Evolutionary conservation across 2,329 filamentous ascomycete species (phyloP), one percentile per base, ranked within the genome.

Genomic region (Pseudocercospora vitis): DNA sequence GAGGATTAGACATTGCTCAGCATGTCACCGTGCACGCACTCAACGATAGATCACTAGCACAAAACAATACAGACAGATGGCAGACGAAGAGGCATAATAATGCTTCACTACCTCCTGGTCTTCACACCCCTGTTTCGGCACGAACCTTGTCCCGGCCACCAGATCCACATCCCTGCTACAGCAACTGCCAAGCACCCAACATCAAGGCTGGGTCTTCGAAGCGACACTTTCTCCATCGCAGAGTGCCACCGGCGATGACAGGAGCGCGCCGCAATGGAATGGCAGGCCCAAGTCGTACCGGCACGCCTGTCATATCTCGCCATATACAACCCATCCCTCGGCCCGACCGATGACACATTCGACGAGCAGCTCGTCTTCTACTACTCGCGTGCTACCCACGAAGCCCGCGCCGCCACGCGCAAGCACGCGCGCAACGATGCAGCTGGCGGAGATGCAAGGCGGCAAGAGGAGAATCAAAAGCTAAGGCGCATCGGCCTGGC

Each of bases 401-500:
- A 70, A 39, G 66, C 63, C 5, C 63, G 65, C 12, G 45, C 50
- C 7, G 55, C 61, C 1, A 56, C 61, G 2, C 66, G 59, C 44
- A 62, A 61, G 42, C 54, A 50, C 42, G 59, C 56, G 18, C 58
- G 63, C 58, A 70, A 65, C 32, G 64, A 71, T 23, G 63, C 65
- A 7, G 62, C 58, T 4, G 61, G 51, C 19, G 58, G 50, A 9
- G 60, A 65, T 50, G 75, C 81, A 45, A 55, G 69, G 55, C 69
- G 70, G 5, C 84, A 89, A 61, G 84, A 91, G 66, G 83, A 85
- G 67, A 94, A 97, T 72, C 88, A 95, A 74, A 87, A 86, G 64
- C 77, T 97, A 65, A 83, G 94, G 60, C 91, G 96, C 77, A 91
- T 99, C 69, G 94, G 94, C 31, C 83, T 99, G 59, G 94, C 94